phyloP scores from a whole-genome alignment of 2,329 filamentous ascomycete species.

The Hypoxylon sp. region DNA sequence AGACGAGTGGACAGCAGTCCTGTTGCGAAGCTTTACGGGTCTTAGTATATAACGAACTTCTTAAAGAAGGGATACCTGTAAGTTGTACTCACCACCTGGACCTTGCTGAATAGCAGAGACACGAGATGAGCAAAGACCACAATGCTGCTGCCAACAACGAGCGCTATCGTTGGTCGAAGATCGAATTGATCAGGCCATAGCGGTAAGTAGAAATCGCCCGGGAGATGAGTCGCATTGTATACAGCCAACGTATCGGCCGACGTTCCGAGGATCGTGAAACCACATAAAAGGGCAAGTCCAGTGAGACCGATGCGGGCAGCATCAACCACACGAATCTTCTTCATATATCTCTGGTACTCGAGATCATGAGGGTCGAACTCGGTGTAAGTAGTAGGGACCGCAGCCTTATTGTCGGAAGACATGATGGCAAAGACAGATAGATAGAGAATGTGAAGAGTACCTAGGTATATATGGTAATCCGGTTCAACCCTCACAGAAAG shows the following conservation, averaged over 20 bases:
- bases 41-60: conserved; percentile 25
- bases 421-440: conserved; percentile 41
- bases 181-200: conserved; percentile 72
- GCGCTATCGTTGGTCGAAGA: conserved; percentile 67
- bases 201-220: conserved; percentile 63
- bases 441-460: conserved; percentile 9
- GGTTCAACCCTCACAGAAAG: conserved; percentile 43
- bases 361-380: conserved; percentile 62
- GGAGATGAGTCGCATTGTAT: conserved; percentile 67
- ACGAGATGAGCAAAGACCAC: conserved; percentile 63
- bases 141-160: conserved; percentile 66
- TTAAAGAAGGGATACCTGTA: not conserved
- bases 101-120: conserved; percentile 64
- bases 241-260: conserved; percentile 67
- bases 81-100: conserved; percentile 61
- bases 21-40: conserved; percentile 56
- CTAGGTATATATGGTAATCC: conserved; percentile 19
- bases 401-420: conserved; percentile 57
- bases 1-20: conserved; percentile 53
- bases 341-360: conserved; percentile 55
- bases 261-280: conserved; percentile 66
- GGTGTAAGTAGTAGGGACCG: conserved; percentile 62
- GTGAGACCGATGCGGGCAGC: conserved; percentile 63
- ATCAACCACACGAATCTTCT: conserved; percentile 58
- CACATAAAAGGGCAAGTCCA: conserved; percentile 63